Evolutionary conservation across 139 green algal species (phyloP), one percentile per base, ranked within the genome.

Genomic region (Tetraselmis striata): DNA sequence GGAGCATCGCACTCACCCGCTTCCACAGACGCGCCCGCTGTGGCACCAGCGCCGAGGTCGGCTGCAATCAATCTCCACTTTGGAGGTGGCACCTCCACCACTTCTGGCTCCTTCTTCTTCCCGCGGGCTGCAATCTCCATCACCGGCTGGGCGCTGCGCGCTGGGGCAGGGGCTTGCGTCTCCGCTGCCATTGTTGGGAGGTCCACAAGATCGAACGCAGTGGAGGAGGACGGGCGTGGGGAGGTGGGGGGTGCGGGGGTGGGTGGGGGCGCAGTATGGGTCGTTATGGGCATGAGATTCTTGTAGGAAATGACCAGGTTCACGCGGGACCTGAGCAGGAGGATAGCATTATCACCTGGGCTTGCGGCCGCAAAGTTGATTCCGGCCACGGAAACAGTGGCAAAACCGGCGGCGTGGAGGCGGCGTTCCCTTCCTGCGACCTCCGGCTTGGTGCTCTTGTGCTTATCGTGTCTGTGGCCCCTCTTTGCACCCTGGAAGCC

Each of bases 21-120:
- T 81, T 98, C 94, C 2, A 98, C 94, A 1, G 91, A 87, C 28
- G 90, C 95, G 31, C 94, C 94, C 0, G 94, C 93, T 23, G 91
- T 94, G 28, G 93, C 94, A 2, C 94, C 94, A 28, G 94, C 93
- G 2, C 88, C 89, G 5, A 98, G 84, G 86, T 97, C 96, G 31
- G 87, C 94, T 0, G 87, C 82, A 2, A 92, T 81, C 0, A 93
- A 31, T 0, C 92, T 86, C 94, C 93, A 97, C 75, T 83, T 30
- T 11, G 89, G 87, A n/a, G 74, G 27, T 18, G 58, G 58, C 67
- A 58, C 31, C 30, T 75, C 29, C 67, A 58, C 31, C 24, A 58
- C 28, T 75, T 28, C 31, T 23, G 31, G 11, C 31, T 28, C 31
- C 27, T 28, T 2, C 78, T 82, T 75, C 1, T 82, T 80, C 31